Evolutionary conservation across 805 yeast species (phyloP), one percentile per base, ranked within the genome.

Genomic region (Yarrowia deformans): DNA sequence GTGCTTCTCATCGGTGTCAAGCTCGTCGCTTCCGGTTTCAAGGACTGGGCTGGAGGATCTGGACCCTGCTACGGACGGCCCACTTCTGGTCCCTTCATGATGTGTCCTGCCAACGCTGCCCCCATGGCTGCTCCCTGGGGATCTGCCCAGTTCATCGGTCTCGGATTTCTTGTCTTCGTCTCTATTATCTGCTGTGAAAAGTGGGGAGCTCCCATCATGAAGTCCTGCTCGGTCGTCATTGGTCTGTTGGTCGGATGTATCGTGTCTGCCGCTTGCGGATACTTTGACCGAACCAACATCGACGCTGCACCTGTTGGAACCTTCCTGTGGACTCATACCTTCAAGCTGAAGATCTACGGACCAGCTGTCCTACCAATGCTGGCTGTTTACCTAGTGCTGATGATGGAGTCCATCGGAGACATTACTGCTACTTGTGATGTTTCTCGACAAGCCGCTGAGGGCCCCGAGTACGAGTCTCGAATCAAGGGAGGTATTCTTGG

Each of bases 401-500:
- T 91, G 86, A 91, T 92, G 92, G 97, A 93, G 81, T 90, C 97
- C 69, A 91, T 93, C 75, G 97, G 97, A 78, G 97, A 93, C 79
- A 89, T 93, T 76, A 91, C 97, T 45, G 97, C 97, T 42, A 91
- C 97, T 46, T 89, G 91, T 70, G 98, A 93, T 78, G 97, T 93
- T 23, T 90, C 97, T 13, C 83, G 97, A 73, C 81, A 89, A 71
- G 92, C 89, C 71, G 93, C 91, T 69, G 93, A 90, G 77, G 97
- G 97, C 72, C 87, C 85, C 58, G 74, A 84, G 23, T 93, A 89
- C 77, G 97, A 93, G 74, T 86, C 94, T 18, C 84, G 97, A 79
- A 84, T 93, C 72, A 97, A 93, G 81, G 97, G 98, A 75, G 98
- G 97, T 79, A 85, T 93, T 60, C 83, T 93, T 40, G 95, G 96